phyloP scores from a whole-genome alignment of 75 land plant species.

The Pinus albicaulis region DNA sequence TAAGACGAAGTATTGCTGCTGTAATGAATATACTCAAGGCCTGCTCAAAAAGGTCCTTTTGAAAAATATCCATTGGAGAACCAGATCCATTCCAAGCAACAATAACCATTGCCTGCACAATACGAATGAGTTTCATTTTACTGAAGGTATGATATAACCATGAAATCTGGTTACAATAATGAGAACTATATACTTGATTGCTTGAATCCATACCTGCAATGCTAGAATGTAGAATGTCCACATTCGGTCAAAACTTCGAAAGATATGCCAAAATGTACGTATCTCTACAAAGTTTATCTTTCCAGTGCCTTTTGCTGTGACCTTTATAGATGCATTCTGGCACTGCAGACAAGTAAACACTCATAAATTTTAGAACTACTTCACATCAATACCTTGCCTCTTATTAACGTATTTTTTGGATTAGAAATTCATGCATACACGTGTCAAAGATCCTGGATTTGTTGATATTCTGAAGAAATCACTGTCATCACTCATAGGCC shows the following conservation, averaged over 20 bases:
- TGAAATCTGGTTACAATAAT: background rate
- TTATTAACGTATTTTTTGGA: no score
- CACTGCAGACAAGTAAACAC: conserved; percentile 2
- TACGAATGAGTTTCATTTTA: background rate
- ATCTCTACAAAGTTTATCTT: conserved; percentile 90
- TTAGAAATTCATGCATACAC: conserved; percentile 3
- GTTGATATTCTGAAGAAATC: conserved; percentile 76
- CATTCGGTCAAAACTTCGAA: conserved; percentile 96
- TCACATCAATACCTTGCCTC: no score
- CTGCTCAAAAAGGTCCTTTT: conserved; percentile 35
- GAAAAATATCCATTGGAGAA: conserved; percentile 44
- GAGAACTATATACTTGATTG: background rate
- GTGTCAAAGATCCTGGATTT: conserved; percentile 17
- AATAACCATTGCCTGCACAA: conserved; percentile 73
- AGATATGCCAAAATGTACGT: conserved; percentile 94
- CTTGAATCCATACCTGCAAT: conserved; percentile 60
- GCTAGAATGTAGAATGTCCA: conserved; percentile 95
- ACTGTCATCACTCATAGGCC: conserved; percentile 97
- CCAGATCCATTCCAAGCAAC: conserved; percentile 66
- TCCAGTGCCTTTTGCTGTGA: conserved; percentile 37
- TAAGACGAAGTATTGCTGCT: conserved; percentile 79
- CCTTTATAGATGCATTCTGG: conserved; percentile 6
- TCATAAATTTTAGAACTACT: background rate
- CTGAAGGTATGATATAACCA: background rate
- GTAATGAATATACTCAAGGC: conserved; percentile 91